These are phyloP conservation scores for Camellia sinensis DNA, from an alignment of 148 eudicot genomes.

Conservation along the genomic window DNA sequence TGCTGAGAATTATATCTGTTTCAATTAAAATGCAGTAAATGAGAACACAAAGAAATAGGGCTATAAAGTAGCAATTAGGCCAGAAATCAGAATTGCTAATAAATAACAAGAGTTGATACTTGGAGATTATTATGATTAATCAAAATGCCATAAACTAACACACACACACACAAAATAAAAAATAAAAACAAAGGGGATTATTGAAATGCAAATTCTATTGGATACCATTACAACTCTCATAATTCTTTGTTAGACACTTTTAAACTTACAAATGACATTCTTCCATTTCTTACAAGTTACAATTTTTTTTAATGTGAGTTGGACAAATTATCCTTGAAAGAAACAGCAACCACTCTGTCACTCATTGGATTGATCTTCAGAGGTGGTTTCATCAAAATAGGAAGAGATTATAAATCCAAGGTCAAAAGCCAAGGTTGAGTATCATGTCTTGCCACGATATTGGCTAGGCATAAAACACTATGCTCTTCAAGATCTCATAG, in stretches of 20 bases:
- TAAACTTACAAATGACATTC: not conserved
- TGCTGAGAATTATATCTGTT: slow-evolving; percentile 76
- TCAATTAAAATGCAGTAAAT: slow-evolving; percentile 36
- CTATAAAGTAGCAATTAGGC: slow-evolving; percentile 4
- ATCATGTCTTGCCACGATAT: not conserved
- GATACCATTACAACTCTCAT: not conserved
- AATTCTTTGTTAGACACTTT: not conserved
- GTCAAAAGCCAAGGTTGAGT: not conserved
- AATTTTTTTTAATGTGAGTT: not conserved
- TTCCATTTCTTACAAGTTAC: not conserved
- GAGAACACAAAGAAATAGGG: slow-evolving; percentile 11
- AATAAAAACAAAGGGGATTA: not conserved
- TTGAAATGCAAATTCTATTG: not conserved
- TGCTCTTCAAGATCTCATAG: not conserved
- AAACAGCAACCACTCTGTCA: not conserved
- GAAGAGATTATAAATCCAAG: not conserved
- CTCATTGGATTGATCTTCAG: slow-evolving; percentile 1
- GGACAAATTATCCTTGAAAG: not conserved
- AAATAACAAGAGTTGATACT: not conserved
- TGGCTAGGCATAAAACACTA: not conserved
- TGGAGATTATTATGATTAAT: not conserved
- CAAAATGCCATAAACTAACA: not conserved
- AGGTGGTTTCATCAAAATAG: not conserved
- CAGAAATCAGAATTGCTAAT: not conserved
- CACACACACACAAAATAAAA: not conserved